These are phyloP conservation scores for Suillus alpinus DNA, from an alignment of 768 basidiomycete genomes.

Conservation along the genomic window DNA sequence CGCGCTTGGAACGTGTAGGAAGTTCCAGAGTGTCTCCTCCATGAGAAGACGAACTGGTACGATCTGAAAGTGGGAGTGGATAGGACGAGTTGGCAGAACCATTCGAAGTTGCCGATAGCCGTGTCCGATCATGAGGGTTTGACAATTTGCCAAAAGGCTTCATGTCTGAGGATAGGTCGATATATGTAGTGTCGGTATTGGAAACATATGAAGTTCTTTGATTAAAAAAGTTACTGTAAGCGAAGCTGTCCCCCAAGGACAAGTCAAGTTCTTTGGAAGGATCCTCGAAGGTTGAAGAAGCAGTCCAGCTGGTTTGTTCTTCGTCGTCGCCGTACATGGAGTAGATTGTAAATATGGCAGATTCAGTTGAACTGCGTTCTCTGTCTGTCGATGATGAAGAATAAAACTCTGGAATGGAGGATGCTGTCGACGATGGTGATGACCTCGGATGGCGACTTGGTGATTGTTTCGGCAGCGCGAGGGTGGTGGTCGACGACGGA, in stretches of 20 bases:
- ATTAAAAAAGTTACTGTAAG: conserved; percentile 34
- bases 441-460: conserved; percentile 10
- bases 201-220: conserved; percentile 12
- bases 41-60: conserved; percentile 13
- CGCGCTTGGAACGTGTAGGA: conserved; percentile 26
- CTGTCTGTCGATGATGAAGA: conserved; percentile 33
- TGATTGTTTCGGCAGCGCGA: conserved; percentile 34
- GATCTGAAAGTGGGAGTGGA: conserved; percentile 19
- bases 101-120: conserved; percentile 24
- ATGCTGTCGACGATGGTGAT: conserved; percentile 25
- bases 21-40: conserved; percentile 17
- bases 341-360: conserved; percentile 80
- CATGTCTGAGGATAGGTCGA: conserved; percentile 28
- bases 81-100: conserved; percentile 20
- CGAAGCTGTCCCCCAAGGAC: conserved; percentile 31
- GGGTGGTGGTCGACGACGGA: conserved; percentile 35
- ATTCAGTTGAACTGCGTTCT: conserved; percentile 62
- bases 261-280: conserved; percentile 37
- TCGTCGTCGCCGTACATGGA: conserved; percentile 78
- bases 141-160: conserved; percentile 17
- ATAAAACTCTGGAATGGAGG: conserved; percentile 34
- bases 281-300: conserved; percentile 35
- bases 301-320: conserved; percentile 46
- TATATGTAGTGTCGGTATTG: conserved; percentile 25
- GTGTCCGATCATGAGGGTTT: conserved; percentile 21